Base-by-base conservation (phyloP, 1,284 basidiomycete genomes). In the Erythrobasidium hasegawianum region DNA sequence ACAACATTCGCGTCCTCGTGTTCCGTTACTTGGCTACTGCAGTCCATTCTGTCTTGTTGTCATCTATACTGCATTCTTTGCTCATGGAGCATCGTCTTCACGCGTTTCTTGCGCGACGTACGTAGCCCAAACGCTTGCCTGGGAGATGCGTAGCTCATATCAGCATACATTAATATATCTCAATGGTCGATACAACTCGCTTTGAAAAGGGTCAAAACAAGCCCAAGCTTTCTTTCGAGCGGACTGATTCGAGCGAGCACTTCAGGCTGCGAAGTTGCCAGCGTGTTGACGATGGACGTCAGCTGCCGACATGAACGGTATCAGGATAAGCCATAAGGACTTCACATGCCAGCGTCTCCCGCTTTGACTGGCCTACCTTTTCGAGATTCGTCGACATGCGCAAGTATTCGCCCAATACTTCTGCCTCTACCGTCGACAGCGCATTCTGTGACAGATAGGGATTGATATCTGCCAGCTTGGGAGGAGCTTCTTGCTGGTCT, bases 211-310 rank as follows among this genome's bases (percentile, higher is more conserved):
- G 92, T 95, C 74, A 94, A 79, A 0, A 95, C 90, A 41, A 98
- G 82, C 5, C 90, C 91, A 88, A 97, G 94, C 78, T 96, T 96
- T 75, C 88, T 85, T 77, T 97, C 95, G 50, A 97, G 80, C 1
- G 86, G 82, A 45, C 94, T 83, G 45, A 98, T 77, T 64, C 88
- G 86, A 47, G 82, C 82, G n/a, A 97, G 80, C 72, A 97, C 82
- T 78, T 80, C 71, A 84, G 84, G 77, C 90, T 93, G 41, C 86
- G 90, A 68, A 82, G 83, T 69, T 86, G 86, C 60, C 76, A 78
- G 43, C 72, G 72, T 39, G 75, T 77, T 24, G 75, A 78, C 33
- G 76, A 67, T 69, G 72, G 27, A 72, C 72, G 68, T 20, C 71
- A 81, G 74, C 82, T 80, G 70, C 18, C 13, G n/a, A 20, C 27